Evolutionary conservation across 257 asterid species (phyloP), one percentile per base, ranked within the genome.

Genomic region (Petunia secreta): DNA sequence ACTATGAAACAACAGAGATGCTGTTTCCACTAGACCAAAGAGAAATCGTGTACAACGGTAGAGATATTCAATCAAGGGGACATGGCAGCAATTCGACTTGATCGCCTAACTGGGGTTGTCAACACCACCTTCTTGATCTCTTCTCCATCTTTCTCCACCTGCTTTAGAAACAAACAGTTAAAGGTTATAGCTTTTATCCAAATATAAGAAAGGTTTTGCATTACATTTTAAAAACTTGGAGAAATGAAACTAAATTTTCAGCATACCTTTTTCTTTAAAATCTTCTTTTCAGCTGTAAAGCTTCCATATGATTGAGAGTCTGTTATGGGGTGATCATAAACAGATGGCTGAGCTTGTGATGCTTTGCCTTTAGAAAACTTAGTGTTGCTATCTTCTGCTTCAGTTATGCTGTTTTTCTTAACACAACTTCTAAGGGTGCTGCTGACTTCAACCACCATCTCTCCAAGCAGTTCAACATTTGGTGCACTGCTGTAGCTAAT

Each of bases 51-150:
- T 13, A 59, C 43, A 10, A 1, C 16, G 14, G n/a, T 15, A 10
- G 25, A 6, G 57, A 8, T 63, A 6, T 6, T 10, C 39, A 41
- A 60, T 90, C 85, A 91, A 65, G 94, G 92, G 34, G 96, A 92
- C 68, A 46, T 41, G 14, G 75, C 80, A 5, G 89, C 67, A 75
- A 93, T 84, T 80, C 96, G 85, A 78, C 87, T 86, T 40, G 98
- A 93, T 79, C 96, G 86, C 88, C 98, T 92, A 4, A 92, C 89
- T 8, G 97, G 93, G 80, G 95, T 91, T 52, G 85, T 48, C 58
- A 80, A 80, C 25, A 40, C 13, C 81, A 14, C 54, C 64, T 79
- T 79, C 36, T 79, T 79, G 66, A 68, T 76, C 82, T 83, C 83
- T 78, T 87, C 91, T 83, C 84, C 84, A 63, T 83, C 84, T 77